Conservation (phyloP, 2,329 filamentous ascomycete species). For the Magnaporthiopsis poae region DNA sequence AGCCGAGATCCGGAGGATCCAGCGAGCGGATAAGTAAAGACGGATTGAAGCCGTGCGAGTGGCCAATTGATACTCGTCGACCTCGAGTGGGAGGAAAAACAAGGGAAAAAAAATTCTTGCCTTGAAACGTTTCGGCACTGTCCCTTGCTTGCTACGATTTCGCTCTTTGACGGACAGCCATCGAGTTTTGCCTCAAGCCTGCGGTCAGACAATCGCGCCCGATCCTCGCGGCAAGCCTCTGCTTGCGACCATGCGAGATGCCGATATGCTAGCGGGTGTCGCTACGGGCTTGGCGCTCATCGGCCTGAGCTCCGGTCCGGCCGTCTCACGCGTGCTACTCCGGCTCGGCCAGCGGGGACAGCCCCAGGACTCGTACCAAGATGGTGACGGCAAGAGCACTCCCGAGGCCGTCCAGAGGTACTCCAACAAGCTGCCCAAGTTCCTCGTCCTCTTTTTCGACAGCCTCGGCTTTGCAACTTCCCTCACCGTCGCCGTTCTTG, state of each 20-base stretch:
- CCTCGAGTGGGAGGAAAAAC: too few species aligned
- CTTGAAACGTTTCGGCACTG: too few species aligned
- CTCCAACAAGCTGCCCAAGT: constrained; percentile 49
- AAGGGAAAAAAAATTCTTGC: too few species aligned
- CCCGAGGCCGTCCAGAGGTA: constrained; percentile 53
- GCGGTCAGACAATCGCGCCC: too few species aligned
- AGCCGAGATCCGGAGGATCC: neutral
- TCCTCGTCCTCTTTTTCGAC: constrained; percentile 43
- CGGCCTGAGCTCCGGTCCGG: constrained; percentile 21
- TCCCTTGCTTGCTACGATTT: too few species aligned
- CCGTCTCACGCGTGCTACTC: constrained; percentile 19
- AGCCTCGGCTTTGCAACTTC: constrained; percentile 44
- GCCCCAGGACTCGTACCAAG: constrained; percentile 45
- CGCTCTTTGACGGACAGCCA: too few species aligned
- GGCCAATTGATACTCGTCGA: neutral
- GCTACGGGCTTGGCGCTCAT: constrained; percentile 20
- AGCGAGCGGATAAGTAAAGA: neutral
- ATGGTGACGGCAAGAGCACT: constrained; percentile 60
- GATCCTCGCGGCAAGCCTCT: neutral
- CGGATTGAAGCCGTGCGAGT: neutral
- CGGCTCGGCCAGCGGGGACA: constrained; percentile 20
- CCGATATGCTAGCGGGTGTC: constrained; percentile 18
- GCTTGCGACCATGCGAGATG: constrained; percentile 19
- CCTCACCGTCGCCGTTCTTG: constrained; percentile 45
- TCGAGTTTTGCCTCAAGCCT: too few species aligned